Evolutionary conservation across 257 asterid genomes (phyloP), one percentile per base, ranked within the genome.

Genomic region (Voacanga thouarsii): DNA sequence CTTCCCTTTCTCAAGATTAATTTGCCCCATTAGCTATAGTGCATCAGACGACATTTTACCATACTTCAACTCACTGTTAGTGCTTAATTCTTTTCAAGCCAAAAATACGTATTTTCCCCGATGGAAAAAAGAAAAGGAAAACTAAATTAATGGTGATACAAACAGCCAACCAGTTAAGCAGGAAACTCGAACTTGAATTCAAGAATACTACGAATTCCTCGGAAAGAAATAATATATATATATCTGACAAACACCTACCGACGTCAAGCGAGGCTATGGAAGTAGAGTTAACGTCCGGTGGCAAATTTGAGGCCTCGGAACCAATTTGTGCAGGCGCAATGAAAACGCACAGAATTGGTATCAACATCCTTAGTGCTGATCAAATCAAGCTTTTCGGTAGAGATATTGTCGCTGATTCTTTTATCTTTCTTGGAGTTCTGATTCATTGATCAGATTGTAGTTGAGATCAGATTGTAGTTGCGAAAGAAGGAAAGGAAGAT

Each of bases 1-100:
- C 82, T 78, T 84, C 78, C 85, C 89, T 83, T 81, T 86, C 84
- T 72, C 87, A 57, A 76, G 65, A 71, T 30, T 79, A 73, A 77
- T 82, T 75, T 84, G 80, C 23, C 74, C 75, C 77, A 45, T 79
- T 57, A 12, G 30, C 77, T 83, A 81, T 80, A 60, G 85, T 59
- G 85, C 60, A 75, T 77, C 84, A 50, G 82, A 76, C 69, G 75
- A 80, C 80, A 80, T 82, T 80, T 11, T 76, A 75, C 80, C 86
- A 16, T 78, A 67, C 74, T 81, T 80, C 76, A 45, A 77, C 80
- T 84, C 70, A 66, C 49, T 76, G 75, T 66, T 86, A 72, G 83
- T 81, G 78, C 82, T 79, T 86, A 66, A 76, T 79, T 73, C 56
- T 66, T 3, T 1, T 55, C 37, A 11, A 44, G 7, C 49, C 50